These are phyloP conservation scores for Lasiosphaeris hirsuta DNA, from an alignment of 495 filamentous ascomycete genomes.

Conservation along the genomic window DNA sequence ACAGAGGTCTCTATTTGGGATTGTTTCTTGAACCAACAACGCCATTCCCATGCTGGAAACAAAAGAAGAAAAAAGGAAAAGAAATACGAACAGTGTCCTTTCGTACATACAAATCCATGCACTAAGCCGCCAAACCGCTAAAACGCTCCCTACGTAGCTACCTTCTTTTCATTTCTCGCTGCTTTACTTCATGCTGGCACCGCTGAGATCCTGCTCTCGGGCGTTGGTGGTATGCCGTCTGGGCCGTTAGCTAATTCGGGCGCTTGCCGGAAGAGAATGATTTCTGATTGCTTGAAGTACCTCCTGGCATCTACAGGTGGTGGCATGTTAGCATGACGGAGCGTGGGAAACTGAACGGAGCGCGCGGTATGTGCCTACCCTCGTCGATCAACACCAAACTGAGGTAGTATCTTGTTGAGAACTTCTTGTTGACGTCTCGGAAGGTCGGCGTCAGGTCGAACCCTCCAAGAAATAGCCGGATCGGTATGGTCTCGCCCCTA, in stretches of 20 bases:
- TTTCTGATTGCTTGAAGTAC: slow-evolving; percentile 99
- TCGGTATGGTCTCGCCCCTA: slow-evolving; percentile 96
- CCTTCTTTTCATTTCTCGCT: neutral
- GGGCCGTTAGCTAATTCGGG: slow-evolving; percentile 57
- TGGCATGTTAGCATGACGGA: neutral
- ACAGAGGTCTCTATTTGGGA: slow-evolving; percentile 3
- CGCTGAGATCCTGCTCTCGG: slow-evolving; percentile 25
- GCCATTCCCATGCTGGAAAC: slow-evolving; percentile 14
- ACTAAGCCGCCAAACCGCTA: neutral
- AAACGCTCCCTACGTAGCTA: neutral
- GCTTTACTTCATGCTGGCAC: slow-evolving; percentile 22
- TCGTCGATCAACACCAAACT: slow-evolving; percentile 96
- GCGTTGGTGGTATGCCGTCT: slow-evolving; percentile 24
- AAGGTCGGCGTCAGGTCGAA: slow-evolving; percentile 98
- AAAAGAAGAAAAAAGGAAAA: slow-evolving; percentile 1
- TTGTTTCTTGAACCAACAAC: slow-evolving; percentile 15
- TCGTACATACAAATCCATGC: slow-evolving; percentile 3
- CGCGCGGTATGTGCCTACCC: slow-evolving; percentile 48
- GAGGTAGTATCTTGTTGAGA: slow-evolving; percentile 96
- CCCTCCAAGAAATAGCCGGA: slow-evolving; percentile 93
- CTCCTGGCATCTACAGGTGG: slow-evolving; percentile 74
- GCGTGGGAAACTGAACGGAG: neutral
- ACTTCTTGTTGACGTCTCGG: slow-evolving; percentile 99
- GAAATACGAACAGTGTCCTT: neutral
- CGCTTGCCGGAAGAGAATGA: slow-evolving; percentile 92